Evolutionary conservation across 495 filamentous ascomycete genomes (phyloP), one percentile per base, ranked within the genome.

Genomic region (Thozetella sp.): DNA sequence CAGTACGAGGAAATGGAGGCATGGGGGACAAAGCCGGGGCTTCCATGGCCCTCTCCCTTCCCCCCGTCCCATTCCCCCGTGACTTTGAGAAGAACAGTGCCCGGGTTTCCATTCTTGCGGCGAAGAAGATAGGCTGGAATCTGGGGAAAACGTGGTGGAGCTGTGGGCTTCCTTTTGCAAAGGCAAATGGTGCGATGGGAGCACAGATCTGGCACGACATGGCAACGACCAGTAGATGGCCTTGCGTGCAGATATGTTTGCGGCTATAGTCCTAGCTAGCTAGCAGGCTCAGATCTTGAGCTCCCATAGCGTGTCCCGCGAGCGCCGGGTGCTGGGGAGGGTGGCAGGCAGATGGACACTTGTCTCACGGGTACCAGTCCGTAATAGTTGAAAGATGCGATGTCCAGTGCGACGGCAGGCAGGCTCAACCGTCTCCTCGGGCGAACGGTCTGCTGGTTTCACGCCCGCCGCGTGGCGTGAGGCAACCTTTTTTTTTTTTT

Each of bases 121-220:
- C 17, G 17, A 37, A 37, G 30, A 37, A 37, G 30, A 37, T 17
- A 37, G 30, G 9, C 17, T 9, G 30, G 17, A 37, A 37, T 6
- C 9, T 37, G 30, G 30, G 9, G 17, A 37, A 37, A 37, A 37
- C 6, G 17, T 37, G 30, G 17, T 9, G 17, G 9, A 19, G 3
- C 15, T 37, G 30, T 15, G 30, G 30, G 30, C 30, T 37, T 6
- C 30, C 30, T n/a, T n/a, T n/a, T n/a, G n/a, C n/a, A n/a, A n/a
- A n/a, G n/a, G n/a, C n/a, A n/a, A n/a, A n/a, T 48, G 9, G 43
- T 48, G 43, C 20, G 43, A 4, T 48, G 43, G 43, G n/a, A 4
- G 43, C 43, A 48, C 43, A 48, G 43, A 48, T 48, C 43, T 48
- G 43, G 43, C 43, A 48, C 43, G 11, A 48, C 43, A n/a, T 10